Evolutionary conservation across 306 rosid genomes (phyloP).

Genomic region (Rosa lucieae): DNA sequence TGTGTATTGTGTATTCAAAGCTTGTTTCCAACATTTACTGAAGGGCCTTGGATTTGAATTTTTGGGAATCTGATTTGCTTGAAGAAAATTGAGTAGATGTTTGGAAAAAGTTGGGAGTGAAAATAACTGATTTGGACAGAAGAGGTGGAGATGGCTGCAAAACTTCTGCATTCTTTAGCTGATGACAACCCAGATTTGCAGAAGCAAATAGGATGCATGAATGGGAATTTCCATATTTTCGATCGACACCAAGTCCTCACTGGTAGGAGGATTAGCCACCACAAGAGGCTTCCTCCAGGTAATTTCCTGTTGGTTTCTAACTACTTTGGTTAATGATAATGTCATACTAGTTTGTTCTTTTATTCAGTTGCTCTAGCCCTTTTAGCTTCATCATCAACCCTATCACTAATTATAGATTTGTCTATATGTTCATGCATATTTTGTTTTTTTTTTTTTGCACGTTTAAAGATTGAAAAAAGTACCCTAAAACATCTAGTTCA

Average conservation of each 20-base stretch:
- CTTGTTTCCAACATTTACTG: not conserved
- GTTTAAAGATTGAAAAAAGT: not conserved
- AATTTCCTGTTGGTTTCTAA: constrained; percentile 6
- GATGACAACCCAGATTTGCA: constrained; percentile 92
- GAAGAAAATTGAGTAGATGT: constrained; percentile 19
- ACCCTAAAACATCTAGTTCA: not conserved
- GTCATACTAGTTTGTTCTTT: not conserved
- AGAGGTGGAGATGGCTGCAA: constrained; percentile 74
- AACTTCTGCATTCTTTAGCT: constrained; percentile 81
- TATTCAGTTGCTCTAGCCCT: not conserved
- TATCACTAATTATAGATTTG: not conserved
- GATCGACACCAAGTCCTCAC: constrained; percentile 66
- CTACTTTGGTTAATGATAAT: not conserved
- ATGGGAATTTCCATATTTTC: constrained; percentile 79
- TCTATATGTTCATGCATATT: not conserved
- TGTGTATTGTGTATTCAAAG: not conserved
- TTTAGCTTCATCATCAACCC: not conserved
- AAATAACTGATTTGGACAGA: constrained; percentile 25
- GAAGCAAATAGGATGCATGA: constrained; percentile 95
- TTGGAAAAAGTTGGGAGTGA: constrained; percentile 32
- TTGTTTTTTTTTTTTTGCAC: not conserved
- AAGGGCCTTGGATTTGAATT: constrained; percentile 8
- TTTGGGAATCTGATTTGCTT: constrained; percentile 33
- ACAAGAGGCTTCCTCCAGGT: constrained; percentile 70
- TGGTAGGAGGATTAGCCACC: constrained; percentile 59